Percentiles rank a stretch among this genome's conserved stretches.
Evolutionary conservation across 2,329 filamentous ascomycete species (phyloP).

Genomic region (Fusarium napiforme): DNA sequence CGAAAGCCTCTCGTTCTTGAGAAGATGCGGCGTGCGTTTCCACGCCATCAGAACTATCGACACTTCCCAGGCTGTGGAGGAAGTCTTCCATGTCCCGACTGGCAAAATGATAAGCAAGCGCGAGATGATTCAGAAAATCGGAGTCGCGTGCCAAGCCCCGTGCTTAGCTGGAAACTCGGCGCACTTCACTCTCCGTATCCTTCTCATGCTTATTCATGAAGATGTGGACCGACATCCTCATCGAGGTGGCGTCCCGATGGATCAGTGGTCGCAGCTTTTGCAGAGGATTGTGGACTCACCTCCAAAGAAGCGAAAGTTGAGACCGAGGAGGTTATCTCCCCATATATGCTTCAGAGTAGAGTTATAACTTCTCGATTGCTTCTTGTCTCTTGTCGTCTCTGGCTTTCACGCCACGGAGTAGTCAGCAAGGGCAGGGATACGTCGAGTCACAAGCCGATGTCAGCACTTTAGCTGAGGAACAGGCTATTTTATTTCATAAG

Average conservation of each 20-base stretch:
- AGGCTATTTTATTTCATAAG: not conserved
- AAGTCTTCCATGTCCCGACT: not conserved
- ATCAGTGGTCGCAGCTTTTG: not conserved
- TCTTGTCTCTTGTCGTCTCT: too few relatives aligned
- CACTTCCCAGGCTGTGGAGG: not conserved
- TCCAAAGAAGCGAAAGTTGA: not conserved
- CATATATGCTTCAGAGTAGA: not conserved
- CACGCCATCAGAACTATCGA: not conserved
- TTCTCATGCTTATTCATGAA: not conserved
- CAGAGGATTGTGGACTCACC: not conserved
- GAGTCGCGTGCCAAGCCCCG: not conserved
- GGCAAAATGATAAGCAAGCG: not conserved
- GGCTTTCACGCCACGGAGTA: too few relatives aligned
- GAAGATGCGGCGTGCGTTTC: not conserved
- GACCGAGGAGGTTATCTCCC: too few relatives aligned
- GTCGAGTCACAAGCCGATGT: not conserved
- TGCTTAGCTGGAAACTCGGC: not conserved
- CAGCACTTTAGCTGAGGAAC: fast-evolving
- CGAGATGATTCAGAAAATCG: not conserved
- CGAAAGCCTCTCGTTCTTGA: not conserved
- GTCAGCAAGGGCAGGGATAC: too few relatives aligned
- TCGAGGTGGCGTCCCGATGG: not conserved
- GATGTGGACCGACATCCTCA: not conserved
- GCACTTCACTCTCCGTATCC: not conserved
- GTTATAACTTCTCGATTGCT: not conserved